phyloP scores from a whole-genome alignment of 768 basidiomycete species.

The Tylopilus sp. region DNA sequence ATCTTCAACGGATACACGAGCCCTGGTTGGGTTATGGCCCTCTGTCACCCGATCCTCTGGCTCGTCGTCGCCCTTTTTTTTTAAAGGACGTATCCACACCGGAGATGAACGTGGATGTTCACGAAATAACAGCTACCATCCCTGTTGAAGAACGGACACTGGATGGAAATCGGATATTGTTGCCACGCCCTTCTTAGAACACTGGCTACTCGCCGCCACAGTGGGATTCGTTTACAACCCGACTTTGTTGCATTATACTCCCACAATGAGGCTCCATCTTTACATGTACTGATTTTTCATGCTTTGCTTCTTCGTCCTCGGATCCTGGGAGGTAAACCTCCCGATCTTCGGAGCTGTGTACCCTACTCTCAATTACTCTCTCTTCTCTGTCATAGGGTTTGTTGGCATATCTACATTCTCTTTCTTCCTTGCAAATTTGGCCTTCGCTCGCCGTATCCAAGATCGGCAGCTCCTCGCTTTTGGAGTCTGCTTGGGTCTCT shows the following conservation, averaged over 20 bases:
- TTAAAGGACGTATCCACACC: conserved; percentile 36
- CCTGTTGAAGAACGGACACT: conserved; percentile 4
- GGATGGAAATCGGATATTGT: background rate
- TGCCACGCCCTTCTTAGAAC: background rate
- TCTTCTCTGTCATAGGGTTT: conserved; percentile 63
- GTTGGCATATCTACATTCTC: conserved; percentile 62
- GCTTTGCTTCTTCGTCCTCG: conserved; percentile 68
- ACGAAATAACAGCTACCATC: background rate
- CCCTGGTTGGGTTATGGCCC: conserved; percentile 60
- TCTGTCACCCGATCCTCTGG: conserved; percentile 55
- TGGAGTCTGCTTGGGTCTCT: conserved; percentile 48
- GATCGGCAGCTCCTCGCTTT: conserved; percentile 56
- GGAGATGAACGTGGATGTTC: conserved; percentile 11
- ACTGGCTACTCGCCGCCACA: background rate
- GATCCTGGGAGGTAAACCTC: conserved; percentile 66
- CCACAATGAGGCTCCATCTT: conserved; percentile 50
- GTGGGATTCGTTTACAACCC: conserved; percentile 7
- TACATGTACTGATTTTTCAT: conserved; percentile 73
- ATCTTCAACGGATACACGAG: conserved; percentile 69
- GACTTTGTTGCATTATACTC: conserved; percentile 16
- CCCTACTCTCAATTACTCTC: conserved; percentile 49
- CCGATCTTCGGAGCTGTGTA: conserved; percentile 52
- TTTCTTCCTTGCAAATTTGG: conserved; percentile 60
- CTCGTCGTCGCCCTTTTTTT: conserved; percentile 34
- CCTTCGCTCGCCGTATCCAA: conserved; percentile 53